Conservation (phyloP, 768 basidiomycete species). For the Russula emetica region DNA sequence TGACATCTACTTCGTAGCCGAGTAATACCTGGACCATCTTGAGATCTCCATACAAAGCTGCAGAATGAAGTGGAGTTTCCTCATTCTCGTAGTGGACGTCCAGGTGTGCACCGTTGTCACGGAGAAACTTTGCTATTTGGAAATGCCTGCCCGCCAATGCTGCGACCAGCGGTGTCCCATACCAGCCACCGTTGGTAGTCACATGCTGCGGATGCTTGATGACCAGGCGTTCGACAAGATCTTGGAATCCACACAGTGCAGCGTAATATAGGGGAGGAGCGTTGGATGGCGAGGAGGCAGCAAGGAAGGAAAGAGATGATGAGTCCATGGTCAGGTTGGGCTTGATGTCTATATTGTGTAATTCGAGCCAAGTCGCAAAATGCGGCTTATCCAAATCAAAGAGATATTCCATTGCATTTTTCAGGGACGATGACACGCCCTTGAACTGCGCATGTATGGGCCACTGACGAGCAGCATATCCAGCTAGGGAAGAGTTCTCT, state of each 20-base stretch:
- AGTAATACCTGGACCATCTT: not conserved
- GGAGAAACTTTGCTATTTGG: not conserved
- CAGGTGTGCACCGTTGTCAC: not conserved
- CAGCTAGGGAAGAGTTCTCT: not conserved
- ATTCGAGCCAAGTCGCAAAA: not conserved
- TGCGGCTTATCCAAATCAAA: not conserved
- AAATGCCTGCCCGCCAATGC: not conserved
- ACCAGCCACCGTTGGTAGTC: not conserved
- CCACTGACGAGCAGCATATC: slow-evolving; percentile 5
- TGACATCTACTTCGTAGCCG: not conserved
- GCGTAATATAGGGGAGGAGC: not conserved
- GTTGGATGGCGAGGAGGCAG: not conserved
- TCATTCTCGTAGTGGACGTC: not conserved
- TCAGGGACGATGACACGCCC: not conserved
- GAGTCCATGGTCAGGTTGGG: not conserved
- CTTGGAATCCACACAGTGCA: not conserved
- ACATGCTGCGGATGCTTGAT: not conserved
- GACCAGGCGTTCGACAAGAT: not conserved
- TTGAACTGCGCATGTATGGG: not conserved
- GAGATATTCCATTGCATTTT: not conserved
- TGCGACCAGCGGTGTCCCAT: not conserved
- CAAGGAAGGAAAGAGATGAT: not conserved
- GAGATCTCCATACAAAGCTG: not conserved
- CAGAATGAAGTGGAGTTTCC: not conserved
- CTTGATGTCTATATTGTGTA: not conserved